These are phyloP conservation scores for Colletotrichum aenigma DNA, from an alignment of 2,329 filamentous ascomycete species.

Conservation along the genomic window DNA sequence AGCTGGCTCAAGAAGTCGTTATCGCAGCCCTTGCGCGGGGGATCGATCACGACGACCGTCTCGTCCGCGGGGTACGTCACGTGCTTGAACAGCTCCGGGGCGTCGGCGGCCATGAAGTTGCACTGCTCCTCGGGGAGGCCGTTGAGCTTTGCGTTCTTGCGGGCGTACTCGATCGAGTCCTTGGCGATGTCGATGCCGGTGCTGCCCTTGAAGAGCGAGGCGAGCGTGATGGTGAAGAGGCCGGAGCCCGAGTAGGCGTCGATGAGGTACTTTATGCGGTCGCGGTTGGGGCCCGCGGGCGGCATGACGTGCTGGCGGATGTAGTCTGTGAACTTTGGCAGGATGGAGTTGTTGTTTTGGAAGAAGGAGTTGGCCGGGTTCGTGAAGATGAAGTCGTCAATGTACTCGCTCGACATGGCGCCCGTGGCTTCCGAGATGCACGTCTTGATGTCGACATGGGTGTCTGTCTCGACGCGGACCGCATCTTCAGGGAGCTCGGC, in stretches of 20 bases:
- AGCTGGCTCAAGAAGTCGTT: conserved; percentile 82
- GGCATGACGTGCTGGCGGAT: conserved; percentile 81
- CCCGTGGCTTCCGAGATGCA: conserved; percentile 87
- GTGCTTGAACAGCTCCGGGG: conserved; percentile 78
- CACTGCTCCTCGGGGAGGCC: conserved; percentile 70
- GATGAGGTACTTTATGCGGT: conserved; percentile 80
- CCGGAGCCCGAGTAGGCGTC: conserved; percentile 98
- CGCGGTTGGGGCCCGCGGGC: conserved; percentile 33
- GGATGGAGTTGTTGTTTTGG: conserved; percentile 99
- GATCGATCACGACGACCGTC: conserved; percentile 94
- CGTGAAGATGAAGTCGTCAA: conserved; percentile 82
- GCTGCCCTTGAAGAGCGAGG: conserved; percentile 80
- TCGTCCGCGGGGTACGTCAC: conserved; percentile 77
- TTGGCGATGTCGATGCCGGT: conserved; percentile 90
- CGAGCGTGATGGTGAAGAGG: conserved; percentile 94
- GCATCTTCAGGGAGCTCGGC: conserved; percentile 40
- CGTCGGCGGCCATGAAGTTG: conserved; percentile 88
- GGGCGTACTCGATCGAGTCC: conserved; percentile 78
- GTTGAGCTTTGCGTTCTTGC: conserved; percentile 80
- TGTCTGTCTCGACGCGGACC: conserved; percentile 58
- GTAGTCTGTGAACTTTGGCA: conserved; percentile 84
- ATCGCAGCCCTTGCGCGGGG: conserved; percentile 95
- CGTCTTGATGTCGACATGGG: conserved; percentile 78
- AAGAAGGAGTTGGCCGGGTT: conserved; percentile 96
- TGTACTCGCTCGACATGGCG: conserved; percentile 82